A percentile compares a stretch with the other conserved stretches of the same genome.
Conservation (phyloP, 768 basidiomycete genomes). For the Fomitopsis serialis region DNA sequence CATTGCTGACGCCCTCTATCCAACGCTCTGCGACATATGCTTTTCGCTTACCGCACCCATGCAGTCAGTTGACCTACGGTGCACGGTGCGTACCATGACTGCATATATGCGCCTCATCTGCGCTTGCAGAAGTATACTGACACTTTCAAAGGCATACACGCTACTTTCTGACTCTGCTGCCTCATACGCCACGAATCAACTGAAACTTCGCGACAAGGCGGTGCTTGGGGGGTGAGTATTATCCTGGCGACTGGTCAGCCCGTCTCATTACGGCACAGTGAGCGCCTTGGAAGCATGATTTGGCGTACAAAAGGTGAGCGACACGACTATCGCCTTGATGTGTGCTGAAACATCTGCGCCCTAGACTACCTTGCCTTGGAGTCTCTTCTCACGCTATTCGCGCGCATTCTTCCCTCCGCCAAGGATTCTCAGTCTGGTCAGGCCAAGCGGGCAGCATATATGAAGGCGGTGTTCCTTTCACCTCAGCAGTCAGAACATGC, state of each 20-base stretch:
- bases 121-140: not conserved
- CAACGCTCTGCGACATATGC: constrained; percentile 33
- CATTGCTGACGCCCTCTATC: constrained; percentile 24
- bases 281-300: constrained; percentile 41
- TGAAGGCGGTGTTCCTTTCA: constrained; percentile 42
- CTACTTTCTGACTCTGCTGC: constrained; percentile 44
- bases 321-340: not conserved
- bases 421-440: constrained; percentile 29
- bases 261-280: constrained; percentile 1
- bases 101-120: constrained; percentile 6
- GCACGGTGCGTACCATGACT: constrained; percentile 13
- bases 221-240: constrained; percentile 44
- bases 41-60: constrained; percentile 22
- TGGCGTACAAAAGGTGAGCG: constrained; percentile 41
- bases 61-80: constrained; percentile 25
- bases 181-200: constrained; percentile 36
- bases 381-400: constrained; percentile 50
- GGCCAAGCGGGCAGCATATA: constrained; percentile 38
- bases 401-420: constrained; percentile 45
- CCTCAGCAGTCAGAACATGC: constrained; percentile 30
- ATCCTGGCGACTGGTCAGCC: not conserved
- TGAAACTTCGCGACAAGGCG: constrained; percentile 37
- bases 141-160: constrained; percentile 40
- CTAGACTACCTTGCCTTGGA: constrained; percentile 56
- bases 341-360: not conserved